Evolutionary conservation across 306 rosid genomes (phyloP), one percentile per base, ranked within the genome.

Genomic region (Ormosia emarginata): DNA sequence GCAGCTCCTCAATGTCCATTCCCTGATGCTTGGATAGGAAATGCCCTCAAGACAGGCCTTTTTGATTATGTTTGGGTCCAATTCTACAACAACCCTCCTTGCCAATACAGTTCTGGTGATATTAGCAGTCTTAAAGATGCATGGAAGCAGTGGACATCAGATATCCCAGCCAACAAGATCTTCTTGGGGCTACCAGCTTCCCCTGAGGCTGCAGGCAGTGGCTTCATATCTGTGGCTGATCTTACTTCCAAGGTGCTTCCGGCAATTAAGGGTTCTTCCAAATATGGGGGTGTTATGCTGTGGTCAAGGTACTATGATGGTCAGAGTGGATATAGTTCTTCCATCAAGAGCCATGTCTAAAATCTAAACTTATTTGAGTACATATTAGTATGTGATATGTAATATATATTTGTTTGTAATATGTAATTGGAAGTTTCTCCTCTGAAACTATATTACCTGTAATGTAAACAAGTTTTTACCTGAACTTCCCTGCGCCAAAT

Each of bases 1-100:
- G 88, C 88, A 10, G 88, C 88, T 6, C 88, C 88, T 34, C 85
- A 85, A 5, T 85, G 88, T 47, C 85, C 85, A 34, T 85, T 81
- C 15, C 88, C 85, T 70, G 88, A 85, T 81, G 56, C 85, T 34
- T 85, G 85, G 85, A 65, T 85, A 7, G 85, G 85, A 44, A 85
- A 76, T 63, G 88, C 88, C 10, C 77, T 81, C 0, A 71, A 76
- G 14, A 85, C 88, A 64, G 85, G 88, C 8, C 85, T 81, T 36
- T 81, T 85, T 37, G 83, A 81, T 18, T 76, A 33, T 76, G 82
- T 85, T 55, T 85, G 88, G 88, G 83, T 85, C 62, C 85, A 85
- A 81, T 85, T 85, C 61, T 85, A 76, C 75, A 85, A 85, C 49
- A 85, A 85, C 80, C 85, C 88, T 34, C 88, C 85, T 59, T 85